Conservation (phyloP, 1,284 basidiomycete genomes). For the Puccinia horiana region DNA sequence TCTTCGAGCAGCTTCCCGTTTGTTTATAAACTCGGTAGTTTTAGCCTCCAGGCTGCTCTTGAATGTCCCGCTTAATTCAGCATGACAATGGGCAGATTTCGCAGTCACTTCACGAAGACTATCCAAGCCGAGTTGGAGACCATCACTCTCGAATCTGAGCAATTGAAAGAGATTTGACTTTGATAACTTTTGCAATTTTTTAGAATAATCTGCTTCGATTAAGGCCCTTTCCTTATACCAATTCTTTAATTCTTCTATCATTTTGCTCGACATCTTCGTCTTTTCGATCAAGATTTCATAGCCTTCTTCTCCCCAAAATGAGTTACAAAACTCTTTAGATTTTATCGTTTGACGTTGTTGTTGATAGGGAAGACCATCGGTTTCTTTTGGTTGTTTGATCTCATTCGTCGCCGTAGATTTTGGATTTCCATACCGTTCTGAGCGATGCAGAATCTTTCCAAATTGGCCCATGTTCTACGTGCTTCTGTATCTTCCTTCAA, state of each 20-base stretch:
- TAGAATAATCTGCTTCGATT: constrained; percentile 92
- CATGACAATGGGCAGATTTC: constrained; percentile 51
- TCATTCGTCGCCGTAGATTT: background rate
- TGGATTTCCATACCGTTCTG: constrained; percentile 5
- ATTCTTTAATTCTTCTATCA: constrained; percentile 41
- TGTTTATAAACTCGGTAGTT: constrained; percentile 28
- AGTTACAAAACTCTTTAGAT: constrained; percentile 44
- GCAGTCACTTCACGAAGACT: constrained; percentile 27
- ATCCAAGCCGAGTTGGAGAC: constrained; percentile 27
- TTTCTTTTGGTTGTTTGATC: background rate
- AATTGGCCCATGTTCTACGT: constrained; percentile 16
- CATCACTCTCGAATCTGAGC: constrained; percentile 28
- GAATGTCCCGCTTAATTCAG: constrained; percentile 72
- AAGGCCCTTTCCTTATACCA: constrained; percentile 46
- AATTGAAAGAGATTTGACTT: constrained; percentile 66
- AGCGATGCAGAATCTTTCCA: constrained; percentile 23
- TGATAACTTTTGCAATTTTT: constrained; percentile 77
- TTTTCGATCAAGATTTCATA: constrained; percentile 36
- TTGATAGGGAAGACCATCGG: constrained; percentile 26
- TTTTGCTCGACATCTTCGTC: constrained; percentile 30
- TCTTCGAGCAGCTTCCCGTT: constrained; percentile 38
- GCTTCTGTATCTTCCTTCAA: background rate
- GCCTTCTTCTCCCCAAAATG: constrained; percentile 49
- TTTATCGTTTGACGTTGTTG: background rate
- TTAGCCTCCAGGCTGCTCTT: constrained; percentile 72